Percentiles rank a stretch among this genome's conserved stretches.
Conservation (phyloP, 2,329 filamentous ascomycete genomes). For the Penicillium sp. region DNA sequence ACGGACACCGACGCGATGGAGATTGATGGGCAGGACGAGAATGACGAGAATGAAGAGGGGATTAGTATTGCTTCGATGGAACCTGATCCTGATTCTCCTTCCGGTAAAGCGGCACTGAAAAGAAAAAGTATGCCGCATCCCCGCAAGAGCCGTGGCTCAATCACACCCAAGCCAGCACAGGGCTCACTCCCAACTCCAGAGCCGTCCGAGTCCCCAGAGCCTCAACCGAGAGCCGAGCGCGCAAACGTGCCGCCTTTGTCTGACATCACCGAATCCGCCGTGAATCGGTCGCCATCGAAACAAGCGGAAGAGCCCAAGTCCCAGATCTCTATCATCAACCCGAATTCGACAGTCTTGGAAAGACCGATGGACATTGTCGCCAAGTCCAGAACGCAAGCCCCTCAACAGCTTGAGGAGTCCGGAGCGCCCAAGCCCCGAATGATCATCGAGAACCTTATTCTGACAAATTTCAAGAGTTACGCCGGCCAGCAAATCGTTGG, state of each 20-base stretch:
- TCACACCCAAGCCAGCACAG: slow-evolving; percentile 38
- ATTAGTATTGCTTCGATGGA: slow-evolving; percentile 35
- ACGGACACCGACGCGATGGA: slow-evolving; percentile 50
- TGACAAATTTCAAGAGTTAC: slow-evolving; percentile 99
- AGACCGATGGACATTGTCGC: slow-evolving; percentile 91
- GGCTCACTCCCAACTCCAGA: slow-evolving; percentile 48
- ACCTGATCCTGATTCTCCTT: slow-evolving; percentile 52
- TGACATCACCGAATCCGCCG: slow-evolving; percentile 66
- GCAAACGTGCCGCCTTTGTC: slow-evolving; percentile 59
- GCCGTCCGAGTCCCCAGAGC: slow-evolving; percentile 53
- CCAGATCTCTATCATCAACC: slow-evolving; percentile 61
- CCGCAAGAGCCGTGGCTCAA: slow-evolving; percentile 43
- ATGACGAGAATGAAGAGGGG: slow-evolving; percentile 27
- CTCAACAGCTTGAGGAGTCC: slow-evolving; percentile 65
- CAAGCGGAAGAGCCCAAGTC: slow-evolving; percentile 44
- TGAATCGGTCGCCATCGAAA: slow-evolving; percentile 59
- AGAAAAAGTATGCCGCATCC: slow-evolving; percentile 57
- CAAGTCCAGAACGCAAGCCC: slow-evolving; percentile 70
- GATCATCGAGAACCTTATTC: slow-evolving; percentile 84
- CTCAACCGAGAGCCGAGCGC: slow-evolving; percentile 36
- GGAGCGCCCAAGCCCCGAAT: slow-evolving; percentile 76
- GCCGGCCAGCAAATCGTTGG: slow-evolving; percentile 92
- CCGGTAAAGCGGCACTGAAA: slow-evolving; percentile 62
- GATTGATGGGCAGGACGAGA: slow-evolving; percentile 35
- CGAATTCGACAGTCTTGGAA: slow-evolving; percentile 74